Base-by-base conservation (phyloP, 2,329 filamentous ascomycete species). In the Diaporthe helianthi region DNA sequence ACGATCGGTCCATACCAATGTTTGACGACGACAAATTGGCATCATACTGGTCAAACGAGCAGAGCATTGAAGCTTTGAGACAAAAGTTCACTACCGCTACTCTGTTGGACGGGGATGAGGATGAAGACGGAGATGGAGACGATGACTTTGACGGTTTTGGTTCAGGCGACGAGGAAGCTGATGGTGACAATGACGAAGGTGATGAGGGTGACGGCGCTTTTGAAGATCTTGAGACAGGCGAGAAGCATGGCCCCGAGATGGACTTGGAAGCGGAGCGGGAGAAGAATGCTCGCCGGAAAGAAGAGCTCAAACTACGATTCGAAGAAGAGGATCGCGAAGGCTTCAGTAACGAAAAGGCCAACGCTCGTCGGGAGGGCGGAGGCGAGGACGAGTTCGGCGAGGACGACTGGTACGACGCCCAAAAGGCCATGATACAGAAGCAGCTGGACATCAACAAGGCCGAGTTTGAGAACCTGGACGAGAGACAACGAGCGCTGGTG, bases 271-370 rank as follows among this genome's bases (percentile, higher is more conserved):
- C 90, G 4, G 96, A 99, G 81, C 92, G 96, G 74, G 93, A 93
- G 74, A 92, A 89, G 79, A 99, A 99, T 76, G 96, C 96, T 2
- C 89, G 90, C 73, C 87, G 93, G 73, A 99, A 99, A 80, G 96
- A 98, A 80, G 96, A 99, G 79, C 87, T 99, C 65, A 97, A 93
- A 78, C 84, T 97, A 65, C 90, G 97, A 1, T 99, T 99, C 77
- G 96, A 99, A 77, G 94, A 98, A 79, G 96, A 99, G 83, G 96
- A 99, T 77, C 88, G 93, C n/a, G 96, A 99, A 78, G 96, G 96
- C 0, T 94, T 98, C 78, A 89, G 92, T 76, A 97, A 97, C 76
- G 93, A 96, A 80, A 97, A 97, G 77, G 90, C 92, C 33, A 89
- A 90, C 63, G 92, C 92, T 13, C 87, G 91, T 44, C 85, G 88